phyloP scores from a whole-genome alignment of 345 rosid species.

The Camelina laxa region DNA sequence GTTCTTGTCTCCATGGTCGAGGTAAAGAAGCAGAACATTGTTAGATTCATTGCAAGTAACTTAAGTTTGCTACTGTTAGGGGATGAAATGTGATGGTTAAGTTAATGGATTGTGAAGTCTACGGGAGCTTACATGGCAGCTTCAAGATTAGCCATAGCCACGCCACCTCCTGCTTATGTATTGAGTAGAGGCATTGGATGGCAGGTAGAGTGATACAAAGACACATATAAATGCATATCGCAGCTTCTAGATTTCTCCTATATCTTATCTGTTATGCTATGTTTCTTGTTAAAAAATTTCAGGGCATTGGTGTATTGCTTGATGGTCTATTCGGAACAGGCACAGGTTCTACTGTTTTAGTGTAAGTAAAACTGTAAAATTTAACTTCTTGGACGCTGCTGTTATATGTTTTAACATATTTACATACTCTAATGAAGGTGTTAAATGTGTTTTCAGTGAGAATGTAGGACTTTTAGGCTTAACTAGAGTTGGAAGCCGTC shows the following conservation, averaged over 20 bases:
- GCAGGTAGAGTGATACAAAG: slow-evolving; percentile 57
- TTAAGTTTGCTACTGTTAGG: background rate
- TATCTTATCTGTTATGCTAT: background rate
- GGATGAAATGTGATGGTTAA: background rate
- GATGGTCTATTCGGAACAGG: slow-evolving; percentile 94
- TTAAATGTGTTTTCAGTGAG: slow-evolving; percentile 60
- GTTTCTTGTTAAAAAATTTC: slow-evolving; percentile 19
- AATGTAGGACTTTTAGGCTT: slow-evolving; percentile 95
- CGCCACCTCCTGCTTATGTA: slow-evolving; percentile 98
- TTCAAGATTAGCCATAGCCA: slow-evolving; percentile 93
- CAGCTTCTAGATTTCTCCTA: background rate
- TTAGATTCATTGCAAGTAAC: background rate
- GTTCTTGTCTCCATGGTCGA: slow-evolving; percentile 93
- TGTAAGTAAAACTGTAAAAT: slow-evolving; percentile 77
- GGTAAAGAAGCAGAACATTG: slow-evolving; percentile 49
- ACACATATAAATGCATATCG: slow-evolving; percentile 8
- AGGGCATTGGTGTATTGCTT: slow-evolving; percentile 92
- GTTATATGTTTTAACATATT: background rate
- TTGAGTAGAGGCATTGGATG: slow-evolving; percentile 98
- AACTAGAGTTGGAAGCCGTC: slow-evolving; percentile 95
- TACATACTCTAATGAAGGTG: background rate
- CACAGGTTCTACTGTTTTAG: slow-evolving; percentile 91
- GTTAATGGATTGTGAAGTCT: slow-evolving; percentile 54
- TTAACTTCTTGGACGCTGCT: background rate
- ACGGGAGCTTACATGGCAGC: slow-evolving; percentile 98